Evolutionary conservation across 257 asterid species (phyloP).

Genomic region (Avicennia marina): DNA sequence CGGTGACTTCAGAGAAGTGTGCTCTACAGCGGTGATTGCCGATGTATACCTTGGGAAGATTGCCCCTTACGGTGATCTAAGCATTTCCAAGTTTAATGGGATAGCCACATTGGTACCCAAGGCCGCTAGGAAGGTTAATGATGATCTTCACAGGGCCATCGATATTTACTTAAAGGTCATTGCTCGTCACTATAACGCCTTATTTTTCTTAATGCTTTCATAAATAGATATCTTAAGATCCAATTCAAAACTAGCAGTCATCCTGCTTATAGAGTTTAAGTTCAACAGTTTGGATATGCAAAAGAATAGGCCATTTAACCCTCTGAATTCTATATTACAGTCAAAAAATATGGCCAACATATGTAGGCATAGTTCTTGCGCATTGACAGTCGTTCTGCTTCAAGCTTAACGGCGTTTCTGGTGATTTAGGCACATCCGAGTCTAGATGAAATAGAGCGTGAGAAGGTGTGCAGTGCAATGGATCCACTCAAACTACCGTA

Average conservation of each 20-base stretch:
- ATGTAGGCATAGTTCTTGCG: no score
- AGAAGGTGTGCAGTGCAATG: slow-evolving; percentile 89
- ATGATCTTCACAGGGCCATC: slow-evolving; percentile 88
- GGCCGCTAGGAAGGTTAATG: slow-evolving; percentile 71
- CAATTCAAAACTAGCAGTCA: no score
- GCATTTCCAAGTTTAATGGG: slow-evolving; percentile 79
- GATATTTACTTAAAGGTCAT: slow-evolving; percentile 82
- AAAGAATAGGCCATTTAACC: no score
- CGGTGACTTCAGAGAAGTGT: slow-evolving; percentile 55
- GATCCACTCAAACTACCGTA: slow-evolving; percentile 84
- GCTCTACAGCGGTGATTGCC: slow-evolving; percentile 67
- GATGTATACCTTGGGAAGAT: slow-evolving; percentile 85
- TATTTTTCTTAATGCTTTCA: no score
- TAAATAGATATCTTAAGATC: no score
- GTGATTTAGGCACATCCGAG: slow-evolving; percentile 71
- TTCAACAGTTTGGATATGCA: no score
- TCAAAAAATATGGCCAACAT: no score
- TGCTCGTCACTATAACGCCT: background rate
- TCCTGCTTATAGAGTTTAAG: no score
- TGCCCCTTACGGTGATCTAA: slow-evolving; percentile 60
- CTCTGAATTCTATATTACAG: no score
- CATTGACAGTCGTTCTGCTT: no score
- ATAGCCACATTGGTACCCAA: slow-evolving; percentile 79
- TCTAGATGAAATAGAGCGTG: slow-evolving; percentile 88
- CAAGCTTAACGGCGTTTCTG: background rate